phyloP scores from a whole-genome alignment of 2,329 filamentous ascomycete genomes.

The Diaporthe sp. region DNA sequence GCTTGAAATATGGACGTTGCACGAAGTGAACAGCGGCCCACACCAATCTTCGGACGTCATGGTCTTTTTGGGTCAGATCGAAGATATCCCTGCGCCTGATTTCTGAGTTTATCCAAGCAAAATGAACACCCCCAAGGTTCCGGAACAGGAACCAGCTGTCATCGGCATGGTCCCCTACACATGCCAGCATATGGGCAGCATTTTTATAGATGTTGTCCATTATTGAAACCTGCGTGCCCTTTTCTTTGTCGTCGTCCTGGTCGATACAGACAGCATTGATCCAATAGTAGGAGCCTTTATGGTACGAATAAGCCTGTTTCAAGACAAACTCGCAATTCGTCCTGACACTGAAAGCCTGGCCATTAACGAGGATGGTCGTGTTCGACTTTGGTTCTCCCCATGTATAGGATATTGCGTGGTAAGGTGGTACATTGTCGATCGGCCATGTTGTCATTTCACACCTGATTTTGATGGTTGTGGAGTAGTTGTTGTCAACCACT shows the following conservation, averaged over 20 bases:
- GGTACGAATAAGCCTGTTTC: constrained; percentile 2
- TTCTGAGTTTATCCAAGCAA: no score
- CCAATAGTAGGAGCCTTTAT: constrained; percentile 2
- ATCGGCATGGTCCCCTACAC: constrained; percentile 24
- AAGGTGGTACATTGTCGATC: no score
- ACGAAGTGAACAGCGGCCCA: neutral
- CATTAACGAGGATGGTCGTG: constrained; percentile 5
- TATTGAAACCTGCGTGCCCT: constrained; percentile 8
- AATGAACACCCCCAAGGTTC: neutral
- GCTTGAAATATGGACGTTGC: neutral
- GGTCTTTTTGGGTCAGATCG: neutral
- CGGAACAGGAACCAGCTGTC: constrained; percentile 16
- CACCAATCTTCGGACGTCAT: neutral
- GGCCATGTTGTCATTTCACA: constrained; percentile 20
- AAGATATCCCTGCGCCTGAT: no score
- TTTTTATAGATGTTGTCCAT: constrained; percentile 31
- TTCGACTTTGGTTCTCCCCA: constrained; percentile 7
- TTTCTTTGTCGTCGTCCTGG: constrained; percentile 25
- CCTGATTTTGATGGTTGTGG: neutral
- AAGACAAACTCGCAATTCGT: constrained; percentile 29
- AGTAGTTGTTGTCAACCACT: neutral
- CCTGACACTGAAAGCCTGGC: neutral
- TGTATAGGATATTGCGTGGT: no score
- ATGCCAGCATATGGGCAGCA: constrained; percentile 29
- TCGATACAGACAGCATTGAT: constrained; percentile 35